Base-by-base conservation (phyloP, 176 grass and related monocot genomes). In the Tuctoria greenei region DNA sequence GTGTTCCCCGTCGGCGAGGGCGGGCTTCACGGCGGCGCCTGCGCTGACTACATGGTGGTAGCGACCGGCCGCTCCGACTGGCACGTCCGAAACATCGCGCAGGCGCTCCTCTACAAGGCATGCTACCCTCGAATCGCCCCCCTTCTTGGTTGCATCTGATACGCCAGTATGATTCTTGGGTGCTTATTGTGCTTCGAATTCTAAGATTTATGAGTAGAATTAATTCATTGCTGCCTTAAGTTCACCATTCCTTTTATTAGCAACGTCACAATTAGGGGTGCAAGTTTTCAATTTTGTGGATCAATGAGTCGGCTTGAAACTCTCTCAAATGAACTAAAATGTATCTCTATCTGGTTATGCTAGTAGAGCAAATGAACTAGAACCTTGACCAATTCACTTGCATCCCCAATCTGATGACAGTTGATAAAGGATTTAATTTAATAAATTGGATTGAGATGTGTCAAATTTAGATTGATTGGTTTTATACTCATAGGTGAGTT, bases 71-170 rank as follows among this genome's bases (percentile, higher is more conserved):
- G 88, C 17, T 93, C 88, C 63, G 67, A 87, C 39, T 97, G 94
- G 94, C 94, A 97, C 68, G 94, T 97, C 69, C 91, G 94, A 26
- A 97, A 97, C 85, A 97, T 97, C 61, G 94, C 94, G 11, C 91
- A 97, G 74, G 94, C 94, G 45, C 84, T 97, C 28, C 92, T 97
- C n/a, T 90, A 93, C 67, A 97, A 91, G 91, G 94, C 67, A 84
- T 17, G 81, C 2, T 6, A 6, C 17, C 64, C 55, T 46, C 9
- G 5, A 73, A 24, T 64, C 42, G 23, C 27, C 16, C n/a, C 21
- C 18, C 3, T 28, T 83, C 4, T 11, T 69, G n/a, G 1, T 61
- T 51, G 20, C 7, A 9, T 40, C 44, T 31, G 47, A 9, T 26
- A 17, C 11, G n/a, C 62, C 47, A 36, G 1, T 3, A 8, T 46